Percentiles rank a stretch among this genome's conserved stretches.
phyloP scores from a whole-genome alignment of 192 early-diverging fungal species.

The Podila epicladia region DNA sequence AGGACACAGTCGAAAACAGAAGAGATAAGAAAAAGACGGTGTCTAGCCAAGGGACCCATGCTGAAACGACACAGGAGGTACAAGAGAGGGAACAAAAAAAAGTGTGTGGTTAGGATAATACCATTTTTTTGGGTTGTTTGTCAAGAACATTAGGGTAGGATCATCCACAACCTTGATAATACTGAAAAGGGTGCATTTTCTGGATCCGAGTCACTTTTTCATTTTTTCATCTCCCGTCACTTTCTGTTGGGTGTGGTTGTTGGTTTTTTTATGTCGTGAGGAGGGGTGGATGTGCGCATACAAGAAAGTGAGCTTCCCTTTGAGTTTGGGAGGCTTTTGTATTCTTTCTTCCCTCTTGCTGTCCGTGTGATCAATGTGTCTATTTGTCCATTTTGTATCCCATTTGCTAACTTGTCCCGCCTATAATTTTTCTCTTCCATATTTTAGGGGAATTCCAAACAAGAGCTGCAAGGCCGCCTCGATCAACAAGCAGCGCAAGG shows the following conservation, averaged over 20 bases:
- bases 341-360: not conserved
- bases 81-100: no score
- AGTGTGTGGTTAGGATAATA: no score
- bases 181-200: not conserved
- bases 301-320: not conserved
- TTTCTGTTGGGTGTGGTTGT: not conserved
- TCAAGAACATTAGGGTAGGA: no score
- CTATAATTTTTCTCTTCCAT: not conserved
- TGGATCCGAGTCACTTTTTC: not conserved
- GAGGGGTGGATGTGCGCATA: not conserved
- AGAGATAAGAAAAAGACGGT: no score
- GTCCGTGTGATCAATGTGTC: not conserved
- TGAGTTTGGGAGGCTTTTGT: conserved; percentile 5
- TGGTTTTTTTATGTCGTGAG: not conserved
- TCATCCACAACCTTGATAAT: no score
- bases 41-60: no score
- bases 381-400: conserved; percentile 3
- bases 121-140: no score
- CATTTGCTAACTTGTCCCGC: not conserved
- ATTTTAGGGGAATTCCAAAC: conserved; percentile 33
- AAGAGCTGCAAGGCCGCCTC: conserved; percentile 19
- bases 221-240: conserved; percentile 3
- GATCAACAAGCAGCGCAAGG: conserved; percentile 29
- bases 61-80: no score
- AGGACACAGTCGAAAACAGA: no score